These are phyloP conservation scores for Collybia nuda DNA, from an alignment of 768 basidiomycete genomes.

Conservation along the genomic window DNA sequence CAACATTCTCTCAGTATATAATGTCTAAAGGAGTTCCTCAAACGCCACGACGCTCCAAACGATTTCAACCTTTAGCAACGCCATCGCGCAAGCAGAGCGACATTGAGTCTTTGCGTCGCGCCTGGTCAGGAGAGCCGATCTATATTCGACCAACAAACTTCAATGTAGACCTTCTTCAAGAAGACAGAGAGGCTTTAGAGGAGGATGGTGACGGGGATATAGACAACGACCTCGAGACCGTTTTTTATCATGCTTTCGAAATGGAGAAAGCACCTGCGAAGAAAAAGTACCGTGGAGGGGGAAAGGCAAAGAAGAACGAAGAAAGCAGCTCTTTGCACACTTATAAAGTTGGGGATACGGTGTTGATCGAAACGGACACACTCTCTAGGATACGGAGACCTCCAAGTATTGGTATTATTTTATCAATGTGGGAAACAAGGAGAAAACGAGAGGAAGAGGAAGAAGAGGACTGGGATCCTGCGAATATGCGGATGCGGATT, in stretches of 20 bases:
- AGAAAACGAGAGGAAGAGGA: slow-evolving; percentile 20
- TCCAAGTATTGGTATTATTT: slow-evolving; percentile 69
- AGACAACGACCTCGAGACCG: slow-evolving; percentile 24
- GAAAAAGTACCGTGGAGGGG: slow-evolving; percentile 19
- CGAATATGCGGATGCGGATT: slow-evolving; percentile 55
- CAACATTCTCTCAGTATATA: too few species aligned
- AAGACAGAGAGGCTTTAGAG: slow-evolving; percentile 13
- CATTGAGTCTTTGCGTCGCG: slow-evolving; percentile 12
- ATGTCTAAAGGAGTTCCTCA: slow-evolving; percentile 15
- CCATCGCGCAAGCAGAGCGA: slow-evolving; percentile 15
- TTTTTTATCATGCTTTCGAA: slow-evolving; percentile 32
- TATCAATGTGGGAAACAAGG: slow-evolving; percentile 64
- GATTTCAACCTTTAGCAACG: slow-evolving; percentile 28
- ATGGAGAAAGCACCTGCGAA: slow-evolving; percentile 26
- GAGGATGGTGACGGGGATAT: slow-evolving; percentile 9
- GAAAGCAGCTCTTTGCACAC: slow-evolving; percentile 12
- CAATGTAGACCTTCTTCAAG: slow-evolving; percentile 19
- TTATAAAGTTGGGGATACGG: slow-evolving; percentile 65
- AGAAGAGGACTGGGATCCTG: slow-evolving; percentile 23
- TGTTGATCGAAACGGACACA: slow-evolving; percentile 55
- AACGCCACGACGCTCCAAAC: slow-evolving; percentile 30
- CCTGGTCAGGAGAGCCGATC: slow-evolving; percentile 25
- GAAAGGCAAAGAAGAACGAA: slow-evolving; percentile 15
- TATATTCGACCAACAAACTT: slow-evolving; percentile 20
- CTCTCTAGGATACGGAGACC: slow-evolving; percentile 36